These are phyloP conservation scores for Wolfiporia cocos DNA, from an alignment of 1,284 basidiomycete genomes.

Conservation along the genomic window DNA sequence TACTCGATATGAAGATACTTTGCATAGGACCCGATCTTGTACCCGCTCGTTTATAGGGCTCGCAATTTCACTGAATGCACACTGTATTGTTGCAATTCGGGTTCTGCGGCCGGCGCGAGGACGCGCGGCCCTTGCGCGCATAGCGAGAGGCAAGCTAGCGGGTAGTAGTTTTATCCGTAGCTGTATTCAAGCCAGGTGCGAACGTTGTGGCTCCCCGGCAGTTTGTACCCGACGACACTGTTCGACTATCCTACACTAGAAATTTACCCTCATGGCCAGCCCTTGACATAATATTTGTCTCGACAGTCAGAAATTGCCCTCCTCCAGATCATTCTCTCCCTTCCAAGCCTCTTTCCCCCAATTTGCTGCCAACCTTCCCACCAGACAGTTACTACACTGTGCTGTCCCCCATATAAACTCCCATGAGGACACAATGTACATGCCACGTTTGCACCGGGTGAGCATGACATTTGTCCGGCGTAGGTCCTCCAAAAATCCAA, in stretches of 20 bases:
- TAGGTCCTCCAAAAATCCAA: slow-evolving; percentile 44
- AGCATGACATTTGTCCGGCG: slow-evolving; percentile 67
- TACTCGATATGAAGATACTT: slow-evolving; percentile 67
- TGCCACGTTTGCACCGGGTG: slow-evolving; percentile 57
- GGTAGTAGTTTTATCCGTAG: too few species aligned
- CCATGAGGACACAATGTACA: slow-evolving; percentile 58
- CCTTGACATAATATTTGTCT: neutral
- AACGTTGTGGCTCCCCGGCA: too few species aligned
- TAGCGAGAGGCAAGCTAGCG: too few species aligned
- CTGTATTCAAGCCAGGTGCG: too few species aligned
- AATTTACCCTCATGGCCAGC: too few species aligned
- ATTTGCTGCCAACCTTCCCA: slow-evolving; percentile 38
- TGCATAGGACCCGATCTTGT: slow-evolving; percentile 29
- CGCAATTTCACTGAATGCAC: too few species aligned
- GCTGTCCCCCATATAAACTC: slow-evolving; percentile 43
- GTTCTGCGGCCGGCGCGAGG: too few species aligned
- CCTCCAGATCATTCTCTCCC: slow-evolving; percentile 32
- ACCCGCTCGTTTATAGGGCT: slow-evolving; percentile 7
- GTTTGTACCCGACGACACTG: too few species aligned
- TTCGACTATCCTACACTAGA: too few species aligned
- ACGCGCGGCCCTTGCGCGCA: too few species aligned
- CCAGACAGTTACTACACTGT: slow-evolving; percentile 32
- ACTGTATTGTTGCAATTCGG: too few species aligned
- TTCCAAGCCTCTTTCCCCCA: slow-evolving; percentile 37
- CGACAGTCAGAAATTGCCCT: slow-evolving; percentile 24